These are phyloP conservation scores for Aspergillus niger DNA, from an alignment of 2,329 filamentous ascomycete genomes.

Conservation along the genomic window DNA sequence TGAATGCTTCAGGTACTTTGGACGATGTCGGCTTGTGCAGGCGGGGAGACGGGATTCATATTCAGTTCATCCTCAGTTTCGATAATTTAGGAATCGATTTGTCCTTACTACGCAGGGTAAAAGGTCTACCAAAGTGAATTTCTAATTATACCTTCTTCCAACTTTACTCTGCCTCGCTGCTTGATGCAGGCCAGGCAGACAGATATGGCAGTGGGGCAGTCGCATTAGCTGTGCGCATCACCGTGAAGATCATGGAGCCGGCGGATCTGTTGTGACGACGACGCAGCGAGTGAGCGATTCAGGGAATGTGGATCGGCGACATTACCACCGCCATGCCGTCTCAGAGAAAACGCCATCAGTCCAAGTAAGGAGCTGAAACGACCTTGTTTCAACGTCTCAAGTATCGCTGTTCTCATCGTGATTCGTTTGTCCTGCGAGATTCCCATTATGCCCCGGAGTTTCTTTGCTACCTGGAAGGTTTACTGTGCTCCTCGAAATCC, in stretches of 20 bases:
- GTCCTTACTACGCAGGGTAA: not conserved
- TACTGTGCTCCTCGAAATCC: too few relatives aligned
- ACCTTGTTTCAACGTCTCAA: slow-evolving; percentile 1
- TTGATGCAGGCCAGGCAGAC: not conserved
- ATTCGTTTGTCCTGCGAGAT: not conserved
- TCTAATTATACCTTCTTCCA: too few relatives aligned
- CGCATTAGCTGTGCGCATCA: not conserved
- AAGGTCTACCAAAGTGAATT: too few relatives aligned
- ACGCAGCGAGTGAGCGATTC: not conserved
- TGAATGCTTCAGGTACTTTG: not conserved
- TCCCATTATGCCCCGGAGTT: not conserved
- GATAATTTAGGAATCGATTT: not conserved
- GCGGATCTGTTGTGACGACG: not conserved
- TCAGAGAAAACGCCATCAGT: not conserved
- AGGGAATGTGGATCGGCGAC: not conserved
- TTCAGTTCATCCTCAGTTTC: not conserved
- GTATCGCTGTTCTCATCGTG: not conserved
- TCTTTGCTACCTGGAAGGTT: too few relatives aligned
- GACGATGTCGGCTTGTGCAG: not conserved
- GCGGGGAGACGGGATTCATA: not conserved
- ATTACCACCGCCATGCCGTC: slow-evolving; percentile 5
- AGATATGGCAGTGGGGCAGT: slow-evolving; percentile 7
- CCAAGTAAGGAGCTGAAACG: slow-evolving; percentile 13
- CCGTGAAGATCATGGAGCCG: not conserved
- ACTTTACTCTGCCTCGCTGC: too few relatives aligned